phyloP scores from a whole-genome alignment of 1,284 basidiomycete genomes.

The Melampsora americana region DNA sequence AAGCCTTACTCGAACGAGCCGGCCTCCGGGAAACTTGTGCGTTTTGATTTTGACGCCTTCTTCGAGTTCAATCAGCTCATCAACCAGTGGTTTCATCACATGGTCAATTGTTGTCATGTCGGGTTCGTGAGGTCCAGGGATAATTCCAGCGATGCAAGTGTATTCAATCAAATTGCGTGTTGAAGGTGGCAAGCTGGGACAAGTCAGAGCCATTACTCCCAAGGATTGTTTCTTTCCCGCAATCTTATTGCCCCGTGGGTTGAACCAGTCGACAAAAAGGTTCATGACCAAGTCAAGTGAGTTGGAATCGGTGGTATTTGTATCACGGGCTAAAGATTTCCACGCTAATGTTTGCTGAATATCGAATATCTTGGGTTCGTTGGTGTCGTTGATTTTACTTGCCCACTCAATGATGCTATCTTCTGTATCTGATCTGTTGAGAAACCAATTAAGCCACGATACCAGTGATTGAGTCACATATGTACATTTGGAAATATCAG shows the following conservation, averaged over 20 bases:
- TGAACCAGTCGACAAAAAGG: slow-evolving; percentile 27
- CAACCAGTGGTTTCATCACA: not conserved
- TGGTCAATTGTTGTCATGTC: slow-evolving; percentile 2
- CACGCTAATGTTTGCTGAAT: slow-evolving; percentile 20
- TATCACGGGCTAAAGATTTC: not conserved
- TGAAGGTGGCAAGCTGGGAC: slow-evolving; percentile 7
- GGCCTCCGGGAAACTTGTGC: not conserved
- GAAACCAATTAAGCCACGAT: slow-evolving; percentile 13
- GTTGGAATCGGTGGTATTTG: too few species aligned
- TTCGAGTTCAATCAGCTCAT: not conserved
- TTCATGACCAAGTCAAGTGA: not conserved
- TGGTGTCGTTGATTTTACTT: not conserved
- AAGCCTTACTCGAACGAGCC: not conserved
- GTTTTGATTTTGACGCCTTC: not conserved
- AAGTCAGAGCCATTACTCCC: slow-evolving; percentile 15
- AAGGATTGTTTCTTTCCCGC: slow-evolving; percentile 6
- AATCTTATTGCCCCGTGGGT: slow-evolving; percentile 16
- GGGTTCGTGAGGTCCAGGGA: slow-evolving; percentile 7
- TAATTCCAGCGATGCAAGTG: slow-evolving; percentile 21
- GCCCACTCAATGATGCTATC: slow-evolving; percentile 2
- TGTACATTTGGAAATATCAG: not conserved
- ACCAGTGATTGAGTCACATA: not conserved
- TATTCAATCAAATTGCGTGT: not conserved
- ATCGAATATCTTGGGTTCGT: not conserved
- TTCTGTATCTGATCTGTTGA: not conserved